Evolutionary conservation across 805 yeast species (phyloP).

Genomic region (Barnettozyma populi): DNA sequence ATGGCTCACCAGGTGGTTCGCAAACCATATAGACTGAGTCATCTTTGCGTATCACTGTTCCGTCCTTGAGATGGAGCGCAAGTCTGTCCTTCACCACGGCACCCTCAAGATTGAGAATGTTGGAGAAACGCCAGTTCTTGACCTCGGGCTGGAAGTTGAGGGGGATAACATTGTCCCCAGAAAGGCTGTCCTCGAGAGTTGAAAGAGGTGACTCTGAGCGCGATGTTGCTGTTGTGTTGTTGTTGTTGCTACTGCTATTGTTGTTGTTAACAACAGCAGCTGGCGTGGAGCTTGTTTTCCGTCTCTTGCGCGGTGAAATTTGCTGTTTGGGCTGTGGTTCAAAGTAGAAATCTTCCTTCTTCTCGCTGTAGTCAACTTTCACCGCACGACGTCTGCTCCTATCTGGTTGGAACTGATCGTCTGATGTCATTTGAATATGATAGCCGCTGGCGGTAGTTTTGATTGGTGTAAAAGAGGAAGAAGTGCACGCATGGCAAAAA

Average conservation of each 20-base stretch:
- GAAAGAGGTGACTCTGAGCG: constrained; percentile 12
- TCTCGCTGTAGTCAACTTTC: constrained; percentile 24
- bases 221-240: not conserved
- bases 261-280: not conserved
- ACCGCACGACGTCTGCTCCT: constrained; percentile 21
- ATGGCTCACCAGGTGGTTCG: constrained; percentile 94
- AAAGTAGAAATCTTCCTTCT: constrained; percentile 15
- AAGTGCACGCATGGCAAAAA: not conserved
- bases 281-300: constrained; percentile 1
- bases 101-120: constrained; percentile 32
- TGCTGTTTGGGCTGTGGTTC: constrained; percentile 2
- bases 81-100: constrained; percentile 29
- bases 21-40: constrained; percentile 80
- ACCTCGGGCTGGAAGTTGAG: constrained; percentile 22
- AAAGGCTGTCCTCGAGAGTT: constrained; percentile 4
- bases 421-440: not conserved
- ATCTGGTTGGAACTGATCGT: constrained; percentile 1
- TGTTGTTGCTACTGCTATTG: not conserved
- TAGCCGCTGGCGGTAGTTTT: not conserved
- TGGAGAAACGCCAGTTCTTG: constrained; percentile 25
- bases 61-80: constrained; percentile 17
- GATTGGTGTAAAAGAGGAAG: not conserved
- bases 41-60: constrained; percentile 22
- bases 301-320: not conserved
- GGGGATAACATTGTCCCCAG: constrained; percentile 10